Evolutionary conservation across 164 flowering plant species (phyloP), one percentile per base, ranked within the genome.

Genomic region (Sedum album): DNA sequence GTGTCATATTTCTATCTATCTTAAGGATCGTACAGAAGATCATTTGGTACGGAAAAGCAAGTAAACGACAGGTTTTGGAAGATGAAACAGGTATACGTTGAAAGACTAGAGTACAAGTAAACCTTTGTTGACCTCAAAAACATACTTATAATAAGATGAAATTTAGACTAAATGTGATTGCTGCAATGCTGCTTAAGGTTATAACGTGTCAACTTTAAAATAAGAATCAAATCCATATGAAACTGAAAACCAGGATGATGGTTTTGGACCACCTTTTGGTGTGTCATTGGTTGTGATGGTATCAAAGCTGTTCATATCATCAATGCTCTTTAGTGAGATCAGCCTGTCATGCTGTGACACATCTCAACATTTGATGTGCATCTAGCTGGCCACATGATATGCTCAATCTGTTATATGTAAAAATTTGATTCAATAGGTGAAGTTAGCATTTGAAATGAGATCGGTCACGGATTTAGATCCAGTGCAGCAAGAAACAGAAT

Each of bases 301-400:
- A 23, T 23, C 60, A 57, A 28, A 20, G 62, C 33, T 57, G 62
- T 57, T 57, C 33, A 57, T 26, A 57, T 57, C 33, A 57, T 57
- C 15, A 57, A 57, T 57, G 62, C 23, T 20, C 17, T 13, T 26
- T 26, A 23, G 2, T 6, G 38, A 35, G 38, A 35, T 3, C 11
- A 28, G 33, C 62, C 62, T 57, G 61, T 55, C 30, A 55, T 55
- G 17, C 26, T 55, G 61, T 23, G 33, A 30, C 62, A 57, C 62
- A 57, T 57, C 33, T 57, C 62, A 57, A 28, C 62, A 57, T 57
- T 57, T 57, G 60, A 23, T 5, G 31, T 9, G 15, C 15, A 21
- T 26, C 60, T 28, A 26, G 35, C 33, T 28, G 62, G 33, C 62
- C 62, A 57, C 62, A 57, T 57, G 62, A 30, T 28, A 57, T 57